phyloP scores from a whole-genome alignment of 176 grass and related monocot genomes.

The Hordeum vulgare region MorexV3_pseudomolecules_assembly NC_058519.1:558857313-558857812 shows the following conservation, averaged over 20 bases:
- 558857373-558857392: background rate
- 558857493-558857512: too few relatives aligned
- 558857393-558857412: background rate
- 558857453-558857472: too few relatives aligned
- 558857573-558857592: too few relatives aligned
- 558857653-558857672: background rate
- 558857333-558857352: background rate
- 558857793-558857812: constrained; percentile 12
- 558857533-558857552: too few relatives aligned
- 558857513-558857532: too few relatives aligned
- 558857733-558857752: background rate
- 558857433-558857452: too few relatives aligned
- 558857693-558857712: background rate
- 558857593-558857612: too few relatives aligned
- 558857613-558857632: background rate
- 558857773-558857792: constrained; percentile 20
- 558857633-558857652: background rate
- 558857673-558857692: background rate
- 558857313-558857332: background rate
- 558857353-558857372: background rate
- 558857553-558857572: too few relatives aligned
- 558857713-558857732: background rate
- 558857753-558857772: background rate
- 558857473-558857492: too few relatives aligned
- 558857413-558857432: too few relatives aligned